Percentiles rank a stretch among this genome's conserved stretches.
Evolutionary conservation across 2,329 filamentous ascomycete genomes (phyloP).

Genomic region (Sporothrix curviconia): DNA sequence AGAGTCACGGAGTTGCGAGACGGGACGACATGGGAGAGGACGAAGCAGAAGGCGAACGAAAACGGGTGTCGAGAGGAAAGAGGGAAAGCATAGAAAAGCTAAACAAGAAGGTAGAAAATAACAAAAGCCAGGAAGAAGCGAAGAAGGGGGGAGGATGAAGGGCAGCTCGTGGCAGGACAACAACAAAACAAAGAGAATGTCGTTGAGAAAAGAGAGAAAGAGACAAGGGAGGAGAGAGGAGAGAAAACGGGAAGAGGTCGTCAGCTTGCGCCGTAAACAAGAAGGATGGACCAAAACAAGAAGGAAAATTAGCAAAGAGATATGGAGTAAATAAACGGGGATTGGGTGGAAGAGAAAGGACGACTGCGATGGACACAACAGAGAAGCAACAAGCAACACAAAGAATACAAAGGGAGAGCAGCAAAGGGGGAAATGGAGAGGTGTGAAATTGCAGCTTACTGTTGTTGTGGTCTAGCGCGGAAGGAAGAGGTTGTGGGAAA

Average conservation of each 20-base stretch:
- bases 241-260: not conserved
- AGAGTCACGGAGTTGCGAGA: conserved; percentile 1
- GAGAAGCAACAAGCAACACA: not conserved
- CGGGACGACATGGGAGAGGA: conserved; percentile 5
- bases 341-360: not conserved
- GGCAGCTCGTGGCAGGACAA: conserved; percentile 7
- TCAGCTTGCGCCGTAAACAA: conserved; percentile 12
- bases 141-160: not conserved
- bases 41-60: not conserved
- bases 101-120: conserved; percentile 5
- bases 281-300: conserved; percentile 9
- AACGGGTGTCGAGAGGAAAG: not conserved
- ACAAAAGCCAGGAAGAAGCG: conserved; percentile 6
- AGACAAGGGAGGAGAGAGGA: not conserved
- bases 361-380: not conserved
- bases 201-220: not conserved
- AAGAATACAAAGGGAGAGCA: conserved; percentile 1
- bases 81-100: not conserved
- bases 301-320: not conserved
- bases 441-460: conserved; percentile 7
- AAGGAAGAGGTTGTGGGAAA: too few species aligned
- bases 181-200: conserved; percentile 8
- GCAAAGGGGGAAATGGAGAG: conserved; percentile 3
- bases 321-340: conserved; percentile 4
- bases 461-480: conserved; percentile 13